phyloP scores from a whole-genome alignment of 2,329 filamentous ascomycete genomes.

The Alternaria alternata region DNA sequence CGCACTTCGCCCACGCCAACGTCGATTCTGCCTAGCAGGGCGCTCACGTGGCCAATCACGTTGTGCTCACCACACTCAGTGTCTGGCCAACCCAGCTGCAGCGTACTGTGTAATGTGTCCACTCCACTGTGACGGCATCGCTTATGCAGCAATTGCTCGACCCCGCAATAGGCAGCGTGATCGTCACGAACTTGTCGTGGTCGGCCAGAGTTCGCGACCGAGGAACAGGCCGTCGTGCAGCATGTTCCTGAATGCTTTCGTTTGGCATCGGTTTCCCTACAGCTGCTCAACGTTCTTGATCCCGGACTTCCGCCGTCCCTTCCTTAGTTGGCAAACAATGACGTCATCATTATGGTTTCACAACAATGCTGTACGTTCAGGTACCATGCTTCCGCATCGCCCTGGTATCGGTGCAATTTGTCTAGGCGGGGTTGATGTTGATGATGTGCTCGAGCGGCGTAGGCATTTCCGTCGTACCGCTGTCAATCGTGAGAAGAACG shows the following conservation, averaged over 20 bases:
- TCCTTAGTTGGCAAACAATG: background rate
- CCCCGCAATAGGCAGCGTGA: constrained; percentile 11
- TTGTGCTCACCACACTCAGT: background rate
- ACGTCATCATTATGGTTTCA: constrained; percentile 13
- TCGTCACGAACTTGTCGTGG: constrained; percentile 1
- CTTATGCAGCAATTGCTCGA: constrained; percentile 1
- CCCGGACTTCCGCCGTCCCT: background rate
- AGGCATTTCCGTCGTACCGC: constrained; percentile 35
- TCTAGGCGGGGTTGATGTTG: constrained; percentile 5
- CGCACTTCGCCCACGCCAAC: background rate
- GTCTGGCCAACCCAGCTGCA: background rate
- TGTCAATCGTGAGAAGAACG: constrained; percentile 28
- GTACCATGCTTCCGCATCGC: background rate
- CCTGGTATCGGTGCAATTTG: background rate
- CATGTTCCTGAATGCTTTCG: constrained; percentile 15
- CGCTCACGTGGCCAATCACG: constrained; percentile 2
- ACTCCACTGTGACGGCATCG: constrained; percentile 19
- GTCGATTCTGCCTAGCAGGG: background rate
- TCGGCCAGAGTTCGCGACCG: background rate
- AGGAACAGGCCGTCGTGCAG: constrained; percentile 1
- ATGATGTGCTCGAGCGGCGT: constrained; percentile 13
- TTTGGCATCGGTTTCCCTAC: constrained; percentile 6
- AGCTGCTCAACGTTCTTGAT: background rate
- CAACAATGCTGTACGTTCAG: background rate
- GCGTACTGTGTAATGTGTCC: too few relatives aligned